Evolutionary conservation across 805 yeast species (phyloP).

Genomic region (Candida adriatica): DNA sequence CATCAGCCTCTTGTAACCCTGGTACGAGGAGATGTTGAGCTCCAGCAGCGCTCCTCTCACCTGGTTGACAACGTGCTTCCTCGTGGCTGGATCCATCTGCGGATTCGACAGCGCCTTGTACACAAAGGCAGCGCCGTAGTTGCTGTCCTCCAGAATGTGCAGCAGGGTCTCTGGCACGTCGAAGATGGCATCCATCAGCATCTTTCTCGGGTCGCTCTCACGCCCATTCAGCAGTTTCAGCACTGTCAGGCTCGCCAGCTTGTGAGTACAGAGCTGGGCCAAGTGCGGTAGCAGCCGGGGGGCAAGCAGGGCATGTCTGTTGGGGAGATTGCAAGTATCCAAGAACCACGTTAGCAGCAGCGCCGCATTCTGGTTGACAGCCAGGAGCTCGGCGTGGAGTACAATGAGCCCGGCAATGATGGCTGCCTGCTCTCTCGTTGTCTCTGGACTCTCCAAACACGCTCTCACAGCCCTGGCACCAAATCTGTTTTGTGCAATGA

Average conservation of each 20-base stretch:
- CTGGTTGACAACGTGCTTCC: constrained; percentile 51
- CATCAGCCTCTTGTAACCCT: constrained; percentile 77
- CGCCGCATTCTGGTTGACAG: constrained; percentile 82
- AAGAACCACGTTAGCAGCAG: constrained; percentile 88
- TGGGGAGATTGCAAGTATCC: constrained; percentile 68
- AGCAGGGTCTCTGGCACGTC: constrained; percentile 44
- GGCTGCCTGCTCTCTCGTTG: constrained; percentile 59
- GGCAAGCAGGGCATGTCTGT: constrained; percentile 61
- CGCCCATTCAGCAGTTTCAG: constrained; percentile 71
- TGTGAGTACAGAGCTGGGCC: constrained; percentile 64
- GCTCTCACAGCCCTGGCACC: constrained; percentile 96
- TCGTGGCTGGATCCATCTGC: constrained; percentile 47
- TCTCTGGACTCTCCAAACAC: constrained; percentile 73
- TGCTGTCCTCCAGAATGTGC: constrained; percentile 55
- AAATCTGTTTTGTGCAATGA: constrained; percentile 80
- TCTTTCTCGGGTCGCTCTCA: constrained; percentile 54
- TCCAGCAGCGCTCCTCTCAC: constrained; percentile 59
- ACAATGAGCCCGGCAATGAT: constrained; percentile 74
- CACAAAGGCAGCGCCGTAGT: constrained; percentile 70
- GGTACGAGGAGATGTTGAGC: constrained; percentile 46
- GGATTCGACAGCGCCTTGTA: constrained; percentile 77
- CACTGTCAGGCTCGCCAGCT: constrained; percentile 77
- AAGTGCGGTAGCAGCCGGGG: constrained; percentile 56
- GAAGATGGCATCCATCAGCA: constrained; percentile 29
- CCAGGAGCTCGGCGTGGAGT: constrained; percentile 69